Conservation (phyloP, 768 basidiomycete species). For the Xerocomus potaroensis region DNA sequence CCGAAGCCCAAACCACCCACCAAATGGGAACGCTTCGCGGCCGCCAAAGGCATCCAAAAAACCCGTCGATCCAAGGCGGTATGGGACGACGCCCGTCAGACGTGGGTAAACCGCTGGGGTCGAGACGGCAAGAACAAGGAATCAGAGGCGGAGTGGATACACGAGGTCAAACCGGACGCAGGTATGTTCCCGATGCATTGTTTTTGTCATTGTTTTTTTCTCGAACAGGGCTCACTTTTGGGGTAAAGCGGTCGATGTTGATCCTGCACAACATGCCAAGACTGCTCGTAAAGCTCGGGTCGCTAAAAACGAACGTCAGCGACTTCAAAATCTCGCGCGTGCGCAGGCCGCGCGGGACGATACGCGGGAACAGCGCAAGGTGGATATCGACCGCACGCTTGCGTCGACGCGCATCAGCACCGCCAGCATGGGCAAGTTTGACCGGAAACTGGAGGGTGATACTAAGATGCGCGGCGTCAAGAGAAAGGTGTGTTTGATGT, state of each 20-base stretch:
- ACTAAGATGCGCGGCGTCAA: slow-evolving; percentile 84
- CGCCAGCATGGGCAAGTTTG: slow-evolving; percentile 94
- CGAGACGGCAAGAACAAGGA: slow-evolving; percentile 86
- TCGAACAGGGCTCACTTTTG: background rate
- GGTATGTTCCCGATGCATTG: slow-evolving; percentile 44
- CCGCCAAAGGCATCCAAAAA: slow-evolving; percentile 89
- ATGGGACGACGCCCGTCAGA: slow-evolving; percentile 94
- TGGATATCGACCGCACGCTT: slow-evolving; percentile 71
- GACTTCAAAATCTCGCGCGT: slow-evolving; percentile 64
- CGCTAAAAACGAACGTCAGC: slow-evolving; percentile 82
- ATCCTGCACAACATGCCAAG: slow-evolving; percentile 73
- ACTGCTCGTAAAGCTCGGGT: slow-evolving; percentile 77
- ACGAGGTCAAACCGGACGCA: slow-evolving; percentile 83
- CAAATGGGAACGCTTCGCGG: slow-evolving; percentile 96
- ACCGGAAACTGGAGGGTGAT: slow-evolving; percentile 87
- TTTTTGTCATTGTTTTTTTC: background rate
- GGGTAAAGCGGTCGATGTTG: slow-evolving; percentile 54
- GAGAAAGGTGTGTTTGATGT: slow-evolving; percentile 65
- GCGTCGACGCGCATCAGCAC: slow-evolving; percentile 79
- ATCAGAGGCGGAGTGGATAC: slow-evolving; percentile 83
- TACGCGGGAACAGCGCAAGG: slow-evolving; percentile 55
- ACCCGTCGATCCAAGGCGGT: slow-evolving; percentile 70
- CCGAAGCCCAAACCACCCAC: slow-evolving; percentile 91
- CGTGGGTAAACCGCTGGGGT: slow-evolving; percentile 92
- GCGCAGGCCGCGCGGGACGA: slow-evolving; percentile 33